A percentile compares a stretch with the other conserved stretches of the same genome.
Evolutionary conservation across 2,329 filamentous ascomycete species (phyloP).

Genomic region (Nigrospora oryzae): DNA sequence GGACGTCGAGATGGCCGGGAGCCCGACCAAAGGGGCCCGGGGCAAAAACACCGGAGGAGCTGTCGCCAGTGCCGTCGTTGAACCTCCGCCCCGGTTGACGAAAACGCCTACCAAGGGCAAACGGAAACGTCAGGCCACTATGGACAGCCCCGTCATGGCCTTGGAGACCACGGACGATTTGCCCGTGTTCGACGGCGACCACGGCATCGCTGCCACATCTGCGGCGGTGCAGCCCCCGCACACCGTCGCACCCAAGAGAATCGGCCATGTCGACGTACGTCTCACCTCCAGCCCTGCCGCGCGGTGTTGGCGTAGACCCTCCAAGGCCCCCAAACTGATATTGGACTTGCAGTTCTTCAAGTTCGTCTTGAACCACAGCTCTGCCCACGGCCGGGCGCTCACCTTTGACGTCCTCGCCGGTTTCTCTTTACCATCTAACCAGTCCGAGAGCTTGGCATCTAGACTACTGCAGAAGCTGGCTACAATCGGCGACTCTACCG

Average conservation of each 20-base stretch:
- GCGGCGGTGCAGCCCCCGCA: no score
- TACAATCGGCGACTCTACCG: conserved; percentile 37
- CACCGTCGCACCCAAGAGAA: no score
- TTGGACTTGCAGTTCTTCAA: conserved; percentile 38
- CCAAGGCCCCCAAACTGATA: background rate
- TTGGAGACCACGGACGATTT: conserved; percentile 42
- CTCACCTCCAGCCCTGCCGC: no score
- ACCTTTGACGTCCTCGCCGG: conserved; percentile 61
- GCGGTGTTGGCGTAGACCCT: no score
- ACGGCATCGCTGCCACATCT: background rate
- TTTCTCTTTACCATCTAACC: conserved; percentile 57
- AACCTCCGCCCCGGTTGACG: conserved; percentile 21
- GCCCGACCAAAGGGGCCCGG: conserved; percentile 42
- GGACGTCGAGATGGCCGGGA: conserved; percentile 48
- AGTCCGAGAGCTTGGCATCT: conserved; percentile 53
- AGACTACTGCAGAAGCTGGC: conserved; percentile 62
- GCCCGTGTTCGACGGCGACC: conserved; percentile 19
- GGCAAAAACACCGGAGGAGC: conserved; percentile 29
- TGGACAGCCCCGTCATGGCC: conserved; percentile 59
- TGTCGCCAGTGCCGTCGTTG: conserved; percentile 33
- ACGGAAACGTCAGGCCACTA: conserved; percentile 51
- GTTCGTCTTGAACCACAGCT: conserved; percentile 55
- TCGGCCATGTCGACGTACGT: no score
- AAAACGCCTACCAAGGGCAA: conserved; percentile 60
- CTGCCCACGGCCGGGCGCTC: conserved; percentile 44